These are phyloP conservation scores for Porpolomopsis calyptriformis DNA, from an alignment of 768 basidiomycete species.

Conservation along the genomic window DNA sequence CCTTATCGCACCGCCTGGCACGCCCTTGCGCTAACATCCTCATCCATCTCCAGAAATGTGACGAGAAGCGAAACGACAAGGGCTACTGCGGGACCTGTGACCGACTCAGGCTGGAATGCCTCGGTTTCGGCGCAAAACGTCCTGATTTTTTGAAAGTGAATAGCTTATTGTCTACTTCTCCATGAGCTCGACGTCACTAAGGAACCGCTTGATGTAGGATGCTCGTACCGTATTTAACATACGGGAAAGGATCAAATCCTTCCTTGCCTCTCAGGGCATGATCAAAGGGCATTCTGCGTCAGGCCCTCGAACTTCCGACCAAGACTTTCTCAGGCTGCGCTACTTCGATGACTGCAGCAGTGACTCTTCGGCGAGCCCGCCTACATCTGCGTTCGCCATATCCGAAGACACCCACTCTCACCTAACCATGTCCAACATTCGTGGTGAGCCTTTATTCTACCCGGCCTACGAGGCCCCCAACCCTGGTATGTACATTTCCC, in stretches of 20 bases:
- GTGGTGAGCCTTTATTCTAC: constrained; percentile 10
- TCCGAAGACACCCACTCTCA: constrained; percentile 9
- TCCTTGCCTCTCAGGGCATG: constrained; percentile 76
- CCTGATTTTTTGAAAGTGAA: constrained; percentile 78
- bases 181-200: neutral
- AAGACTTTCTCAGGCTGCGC: constrained; percentile 45
- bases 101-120: constrained; percentile 72
- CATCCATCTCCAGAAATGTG: constrained; percentile 56
- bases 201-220: constrained; percentile 35
- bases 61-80: constrained; percentile 53
- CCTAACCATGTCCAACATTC: constrained; percentile 14
- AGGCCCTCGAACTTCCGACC: constrained; percentile 46
- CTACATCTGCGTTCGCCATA: constrained; percentile 15
- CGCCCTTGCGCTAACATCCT: constrained; percentile 3
- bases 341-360: constrained; percentile 31
- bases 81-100: constrained; percentile 67
- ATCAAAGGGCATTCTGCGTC: constrained; percentile 80
- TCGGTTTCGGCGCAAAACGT: constrained; percentile 77
- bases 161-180: constrained; percentile 10
- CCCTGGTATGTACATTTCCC: constrained; percentile 8
- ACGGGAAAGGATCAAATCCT: constrained; percentile 69
- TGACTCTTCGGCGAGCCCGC: constrained; percentile 33
- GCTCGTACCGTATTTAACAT: constrained; percentile 55
- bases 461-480: neutral
- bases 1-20: neutral